Evolutionary conservation across 345 rosid species (phyloP), one percentile per base, ranked within the genome.

Genomic region (Euphorbia peplus): DNA sequence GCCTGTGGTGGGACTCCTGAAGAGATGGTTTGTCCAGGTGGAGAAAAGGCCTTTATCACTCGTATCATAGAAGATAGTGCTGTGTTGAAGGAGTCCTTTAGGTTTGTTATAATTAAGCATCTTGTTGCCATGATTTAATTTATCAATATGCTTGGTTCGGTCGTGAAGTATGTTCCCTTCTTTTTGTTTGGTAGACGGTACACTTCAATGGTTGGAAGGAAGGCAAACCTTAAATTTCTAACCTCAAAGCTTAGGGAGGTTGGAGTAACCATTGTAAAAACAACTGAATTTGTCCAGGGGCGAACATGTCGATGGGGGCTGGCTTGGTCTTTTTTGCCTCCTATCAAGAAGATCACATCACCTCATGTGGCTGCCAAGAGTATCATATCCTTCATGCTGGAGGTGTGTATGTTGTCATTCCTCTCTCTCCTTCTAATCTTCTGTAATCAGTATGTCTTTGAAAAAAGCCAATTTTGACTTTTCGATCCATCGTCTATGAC

Each of bases 201-300:
- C 74, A 91, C 90, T 70, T 88, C 95, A 8, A 89, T 95, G 97
- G 84, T 95, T 74, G 97, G 99, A 50, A 84, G 90, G 85, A 95
- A 91, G 78, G 73, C 70, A 58, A 95, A 83, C 80, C 93, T 95
- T 64, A 91, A 90, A 64, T 71, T 76, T 70, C 80, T 95, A 60
- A 83, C 56, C 54, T 76, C 95, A 63, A 88, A 86, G 83, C 97
- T 95, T 62, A 76, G 93, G 55, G 85, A 83, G 55, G 89, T 79
- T 19, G 83, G 95, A 65, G 95, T 74, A 44, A 86, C 95, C 41
- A 51, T 90, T 55, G 93, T 95, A 51, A 91, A 88, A 82, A 87
- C 98, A 61, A 91, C 90, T 60, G 96, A 95, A 69, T 95, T 91
- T 78, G 86, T 87, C 51, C 93, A 95, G 76, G 99, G 99, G 12